A percentile compares a stretch with the other conserved stretches of the same genome.
Conservation (phyloP, 164 flowering plant species). For the Kalanchoe fedtschenkoi region DNA sequence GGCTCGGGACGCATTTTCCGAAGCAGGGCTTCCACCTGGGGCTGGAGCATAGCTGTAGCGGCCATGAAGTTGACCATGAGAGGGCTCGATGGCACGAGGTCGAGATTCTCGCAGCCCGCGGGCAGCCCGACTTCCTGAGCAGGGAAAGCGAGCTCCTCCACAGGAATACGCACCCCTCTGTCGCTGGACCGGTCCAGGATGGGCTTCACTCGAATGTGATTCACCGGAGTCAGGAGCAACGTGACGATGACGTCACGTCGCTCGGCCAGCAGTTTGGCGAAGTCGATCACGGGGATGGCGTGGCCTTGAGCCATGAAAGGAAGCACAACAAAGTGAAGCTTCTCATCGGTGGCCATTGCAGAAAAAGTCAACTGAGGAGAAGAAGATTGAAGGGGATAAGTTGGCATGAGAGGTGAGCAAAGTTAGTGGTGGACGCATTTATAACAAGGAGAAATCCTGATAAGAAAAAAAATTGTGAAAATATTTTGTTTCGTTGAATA, state of each 20-base stretch:
- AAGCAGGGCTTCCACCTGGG: slow-evolving; percentile 7
- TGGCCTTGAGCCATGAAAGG: too few species aligned
- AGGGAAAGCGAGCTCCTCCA: slow-evolving; percentile 18
- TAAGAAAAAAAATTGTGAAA: too few species aligned
- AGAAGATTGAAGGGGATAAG: too few species aligned
- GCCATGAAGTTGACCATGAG: slow-evolving; percentile 9
- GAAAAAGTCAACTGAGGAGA: too few species aligned
- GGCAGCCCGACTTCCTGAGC: slow-evolving; percentile 17
- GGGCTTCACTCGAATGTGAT: slow-evolving; percentile 15
- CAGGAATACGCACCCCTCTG: slow-evolving; percentile 13
- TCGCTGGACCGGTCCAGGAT: slow-evolving; percentile 12
- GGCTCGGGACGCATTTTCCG: slow-evolving; percentile 11
- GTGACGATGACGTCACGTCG: slow-evolving; percentile 17
- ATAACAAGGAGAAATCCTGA: too few species aligned
- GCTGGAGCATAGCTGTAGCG: slow-evolving; percentile 8
- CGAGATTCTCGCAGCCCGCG: slow-evolving; percentile 21
- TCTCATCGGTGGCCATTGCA: too few species aligned
- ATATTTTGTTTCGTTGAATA: too few species aligned
- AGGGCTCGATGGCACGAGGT: slow-evolving; percentile 8
- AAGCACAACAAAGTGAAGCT: too few species aligned
- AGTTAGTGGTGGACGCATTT: too few species aligned
- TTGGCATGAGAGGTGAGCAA: too few species aligned
- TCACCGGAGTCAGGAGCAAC: slow-evolving; percentile 24
- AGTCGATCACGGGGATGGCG: too few species aligned
- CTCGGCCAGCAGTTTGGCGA: too few species aligned